Evolutionary conservation across 495 filamentous ascomycete species (phyloP).

Genomic region (Gamarada debralockiae): DNA sequence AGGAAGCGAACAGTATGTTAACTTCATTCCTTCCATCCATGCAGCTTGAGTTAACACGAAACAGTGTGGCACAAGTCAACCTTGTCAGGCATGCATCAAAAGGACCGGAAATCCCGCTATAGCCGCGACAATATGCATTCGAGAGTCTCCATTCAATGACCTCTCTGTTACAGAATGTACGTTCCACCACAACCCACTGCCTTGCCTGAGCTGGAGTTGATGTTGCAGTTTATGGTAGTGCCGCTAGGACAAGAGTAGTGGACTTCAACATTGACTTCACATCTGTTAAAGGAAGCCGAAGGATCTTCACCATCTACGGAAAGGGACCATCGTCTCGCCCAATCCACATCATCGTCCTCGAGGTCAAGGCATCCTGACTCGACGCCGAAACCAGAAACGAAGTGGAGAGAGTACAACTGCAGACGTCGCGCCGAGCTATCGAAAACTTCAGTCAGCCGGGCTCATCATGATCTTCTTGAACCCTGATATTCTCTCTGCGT

Average conservation of each 20-base stretch:
- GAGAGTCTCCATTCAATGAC: neutral
- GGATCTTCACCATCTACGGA: neutral
- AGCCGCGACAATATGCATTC: neutral
- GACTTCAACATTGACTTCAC: neutral
- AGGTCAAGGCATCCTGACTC: neutral
- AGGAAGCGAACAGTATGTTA: neutral
- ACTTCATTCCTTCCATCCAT: neutral
- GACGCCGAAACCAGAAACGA: neutral
- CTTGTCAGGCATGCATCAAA: neutral
- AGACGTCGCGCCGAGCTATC: neutral
- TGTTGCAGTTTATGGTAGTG: neutral
- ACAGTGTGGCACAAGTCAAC: neutral
- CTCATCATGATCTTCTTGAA: neutral
- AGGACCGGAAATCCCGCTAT: neutral
- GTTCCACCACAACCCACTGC: neutral
- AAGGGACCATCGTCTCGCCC: neutral
- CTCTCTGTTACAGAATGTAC: neutral
- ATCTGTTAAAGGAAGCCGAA: neutral
- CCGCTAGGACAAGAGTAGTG: neutral
- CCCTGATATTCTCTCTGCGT: neutral
- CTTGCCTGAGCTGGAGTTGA: neutral
- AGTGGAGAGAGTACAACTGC: neutral
- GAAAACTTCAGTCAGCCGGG: neutral
- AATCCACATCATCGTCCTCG: neutral
- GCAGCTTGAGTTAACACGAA: neutral